Evolutionary conservation across 495 filamentous ascomycete genomes (phyloP).

Genomic region (Aspergillus avenaceus): DNA sequence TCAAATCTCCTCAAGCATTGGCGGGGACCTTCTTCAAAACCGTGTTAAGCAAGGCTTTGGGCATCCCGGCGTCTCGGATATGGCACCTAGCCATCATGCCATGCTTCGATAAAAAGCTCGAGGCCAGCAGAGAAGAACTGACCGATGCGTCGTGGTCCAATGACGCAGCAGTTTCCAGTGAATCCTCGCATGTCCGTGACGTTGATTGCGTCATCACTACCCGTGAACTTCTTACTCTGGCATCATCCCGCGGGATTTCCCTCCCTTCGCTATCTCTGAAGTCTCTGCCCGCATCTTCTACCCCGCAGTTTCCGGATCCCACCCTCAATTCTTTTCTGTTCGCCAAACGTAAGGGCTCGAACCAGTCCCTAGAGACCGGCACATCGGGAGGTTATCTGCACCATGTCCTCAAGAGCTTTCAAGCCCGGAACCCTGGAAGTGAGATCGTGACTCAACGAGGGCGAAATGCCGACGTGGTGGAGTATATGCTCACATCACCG

Average conservation of each 20-base stretch:
- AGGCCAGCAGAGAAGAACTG: slow-evolving; percentile 88
- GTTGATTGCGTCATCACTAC: slow-evolving; percentile 97
- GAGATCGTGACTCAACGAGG: slow-evolving; percentile 65
- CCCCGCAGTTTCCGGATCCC: slow-evolving; percentile 61
- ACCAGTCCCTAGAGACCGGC: slow-evolving; percentile 47
- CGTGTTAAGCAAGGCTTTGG: slow-evolving; percentile 63
- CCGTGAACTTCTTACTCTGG: slow-evolving; percentile 85
- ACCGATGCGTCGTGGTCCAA: slow-evolving; percentile 72
- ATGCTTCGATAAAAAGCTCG: slow-evolving; percentile 98
- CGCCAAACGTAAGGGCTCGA: slow-evolving; percentile 15
- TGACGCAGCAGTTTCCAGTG: slow-evolving; percentile 15
- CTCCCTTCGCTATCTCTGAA: slow-evolving; percentile 64
- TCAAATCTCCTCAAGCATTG: slow-evolving; percentile 93
- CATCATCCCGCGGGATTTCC: slow-evolving; percentile 68
- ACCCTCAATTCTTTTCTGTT: slow-evolving; percentile 70
- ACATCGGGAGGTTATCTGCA: slow-evolving; percentile 87
- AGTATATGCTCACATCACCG: slow-evolving; percentile 61
- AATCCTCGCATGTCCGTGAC: slow-evolving; percentile 62
- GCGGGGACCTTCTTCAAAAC: slow-evolving; percentile 88
- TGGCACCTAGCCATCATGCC: slow-evolving; percentile 97
- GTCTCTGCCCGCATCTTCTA: slow-evolving; percentile 33
- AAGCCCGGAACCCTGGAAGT: slow-evolving; percentile 63
- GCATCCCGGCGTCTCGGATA: slow-evolving; percentile 71
- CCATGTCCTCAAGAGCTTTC: slow-evolving; percentile 70
- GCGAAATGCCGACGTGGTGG: slow-evolving; percentile 84